Conservation (phyloP, 1,139 yeast species). For the Geotrichum cucujoidarum region DNA sequence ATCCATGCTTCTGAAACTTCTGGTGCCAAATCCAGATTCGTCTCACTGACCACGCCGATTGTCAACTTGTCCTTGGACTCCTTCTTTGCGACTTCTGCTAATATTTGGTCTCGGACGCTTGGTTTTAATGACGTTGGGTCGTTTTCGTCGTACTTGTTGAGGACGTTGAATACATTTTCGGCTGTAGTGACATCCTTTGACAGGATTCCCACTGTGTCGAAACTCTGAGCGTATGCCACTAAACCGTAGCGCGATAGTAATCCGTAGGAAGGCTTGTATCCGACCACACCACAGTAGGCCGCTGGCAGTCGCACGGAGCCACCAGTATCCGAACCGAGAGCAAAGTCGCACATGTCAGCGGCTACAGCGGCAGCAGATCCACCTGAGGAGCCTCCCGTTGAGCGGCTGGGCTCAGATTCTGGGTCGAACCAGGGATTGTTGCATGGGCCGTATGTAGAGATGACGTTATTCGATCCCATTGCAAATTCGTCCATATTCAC, state of each 20-base stretch:
- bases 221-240: slow-evolving; percentile 84
- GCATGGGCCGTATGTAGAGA: slow-evolving; percentile 58
- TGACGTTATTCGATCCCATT: slow-evolving; percentile 68
- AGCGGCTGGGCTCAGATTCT: slow-evolving; percentile 34
- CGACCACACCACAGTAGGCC: slow-evolving; percentile 73
- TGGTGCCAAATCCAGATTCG: slow-evolving; percentile 52
- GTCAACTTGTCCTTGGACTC: slow-evolving; percentile 25
- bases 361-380: slow-evolving; percentile 94
- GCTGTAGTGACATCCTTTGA: slow-evolving; percentile 47
- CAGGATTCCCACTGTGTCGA: slow-evolving; percentile 89
- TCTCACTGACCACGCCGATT: slow-evolving; percentile 72
- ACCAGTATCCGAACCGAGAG: slow-evolving; percentile 94
- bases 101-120: slow-evolving; percentile 26
- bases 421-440: slow-evolving; percentile 54
- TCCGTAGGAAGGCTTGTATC: slow-evolving; percentile 93
- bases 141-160: slow-evolving; percentile 59
- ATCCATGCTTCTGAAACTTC: slow-evolving; percentile 48
- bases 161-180: slow-evolving; percentile 46
- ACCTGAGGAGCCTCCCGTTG: slow-evolving; percentile 92
- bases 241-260: slow-evolving; percentile 89
- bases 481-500: slow-evolving; percentile 97
- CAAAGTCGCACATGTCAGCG: slow-evolving; percentile 56
- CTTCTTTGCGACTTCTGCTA: slow-evolving; percentile 19
- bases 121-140: slow-evolving; percentile 73
- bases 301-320: slow-evolving; percentile 94